Conservation (phyloP, 2,329 filamentous ascomycete species). For the Diplodia corticola region DNA sequence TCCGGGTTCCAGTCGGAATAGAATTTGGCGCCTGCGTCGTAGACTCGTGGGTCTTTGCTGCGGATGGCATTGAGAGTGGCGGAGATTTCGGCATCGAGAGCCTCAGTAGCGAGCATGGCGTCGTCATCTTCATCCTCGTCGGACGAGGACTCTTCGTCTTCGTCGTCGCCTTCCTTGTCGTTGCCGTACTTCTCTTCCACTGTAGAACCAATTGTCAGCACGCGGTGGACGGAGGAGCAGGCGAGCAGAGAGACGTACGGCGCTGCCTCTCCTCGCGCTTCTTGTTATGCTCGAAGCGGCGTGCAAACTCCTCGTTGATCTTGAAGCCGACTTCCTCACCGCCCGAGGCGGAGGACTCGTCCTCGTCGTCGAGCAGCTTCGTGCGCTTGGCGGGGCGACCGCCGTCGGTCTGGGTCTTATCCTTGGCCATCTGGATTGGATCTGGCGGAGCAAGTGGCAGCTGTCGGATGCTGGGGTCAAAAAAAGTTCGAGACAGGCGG, state of each 20-base stretch:
- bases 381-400: constrained; percentile 37
- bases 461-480: constrained; percentile 8
- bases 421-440: constrained; percentile 1
- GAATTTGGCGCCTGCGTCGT: constrained; percentile 78
- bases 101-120: constrained; percentile 80
- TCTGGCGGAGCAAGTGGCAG: constrained; percentile 9
- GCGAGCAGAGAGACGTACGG: constrained; percentile 48
- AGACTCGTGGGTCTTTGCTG: constrained; percentile 87
- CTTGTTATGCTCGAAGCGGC: constrained; percentile 93
- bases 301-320: constrained; percentile 88
- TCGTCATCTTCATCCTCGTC: constrained; percentile 85
- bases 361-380: constrained; percentile 37
- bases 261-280: constrained; percentile 84
- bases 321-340: constrained; percentile 54
- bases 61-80: constrained; percentile 85
- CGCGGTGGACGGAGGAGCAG: neutral
- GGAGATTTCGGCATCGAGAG: constrained; percentile 82
- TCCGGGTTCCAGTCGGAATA: constrained; percentile 67
- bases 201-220: constrained; percentile 41
- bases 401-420: neutral
- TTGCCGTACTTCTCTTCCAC: constrained; percentile 86
- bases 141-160: constrained; percentile 51
- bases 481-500: constrained; percentile 19
- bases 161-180: constrained; percentile 58
- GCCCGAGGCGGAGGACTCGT: constrained; percentile 34